phyloP scores from a whole-genome alignment of 2,329 filamentous ascomycete genomes.

The Penicillium paneum region DNA sequence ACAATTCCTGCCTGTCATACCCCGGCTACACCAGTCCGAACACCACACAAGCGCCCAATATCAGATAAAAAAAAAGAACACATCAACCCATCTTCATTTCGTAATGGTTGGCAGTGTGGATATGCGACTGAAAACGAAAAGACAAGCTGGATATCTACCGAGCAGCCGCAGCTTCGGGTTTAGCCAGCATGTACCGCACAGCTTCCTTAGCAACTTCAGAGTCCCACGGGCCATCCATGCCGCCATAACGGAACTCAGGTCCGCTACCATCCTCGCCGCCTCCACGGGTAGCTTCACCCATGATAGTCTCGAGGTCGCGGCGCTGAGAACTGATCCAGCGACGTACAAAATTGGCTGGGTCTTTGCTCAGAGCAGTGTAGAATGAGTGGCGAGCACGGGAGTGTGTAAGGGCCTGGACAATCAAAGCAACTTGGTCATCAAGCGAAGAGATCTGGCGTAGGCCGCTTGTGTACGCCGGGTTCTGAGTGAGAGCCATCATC shows the following conservation, averaged over 20 bases:
- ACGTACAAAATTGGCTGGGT: slow-evolving; percentile 78
- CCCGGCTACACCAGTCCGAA: slow-evolving; percentile 21
- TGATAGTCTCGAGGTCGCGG: slow-evolving; percentile 80
- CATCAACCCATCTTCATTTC: slow-evolving; percentile 3
- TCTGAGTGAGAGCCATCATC: slow-evolving; percentile 63
- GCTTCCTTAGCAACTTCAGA: slow-evolving; percentile 60
- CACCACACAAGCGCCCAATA: slow-evolving; percentile 27
- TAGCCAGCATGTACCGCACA: slow-evolving; percentile 59
- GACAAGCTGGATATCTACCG: slow-evolving; percentile 16
- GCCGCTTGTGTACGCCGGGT: slow-evolving; percentile 66
- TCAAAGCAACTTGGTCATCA: slow-evolving; percentile 79
- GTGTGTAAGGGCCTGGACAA: slow-evolving; percentile 77
- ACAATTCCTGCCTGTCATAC: slow-evolving; percentile 17
- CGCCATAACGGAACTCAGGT: slow-evolving; percentile 48
- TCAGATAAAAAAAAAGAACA: slow-evolving; percentile 10
- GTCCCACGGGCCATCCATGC: slow-evolving; percentile 61
- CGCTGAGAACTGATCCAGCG: slow-evolving; percentile 91
- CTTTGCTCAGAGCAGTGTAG: slow-evolving; percentile 71
- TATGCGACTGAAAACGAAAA: background rate
- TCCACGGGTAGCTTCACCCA: slow-evolving; percentile 70
- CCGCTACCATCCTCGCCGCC: slow-evolving; percentile 54
- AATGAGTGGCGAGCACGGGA: slow-evolving; percentile 91
- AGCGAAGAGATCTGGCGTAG: slow-evolving; percentile 72
- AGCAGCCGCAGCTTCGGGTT: slow-evolving; percentile 37
- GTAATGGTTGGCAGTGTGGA: background rate